Conservation (phyloP, 1,284 basidiomycete species). For the Chiua sp. region DNA sequence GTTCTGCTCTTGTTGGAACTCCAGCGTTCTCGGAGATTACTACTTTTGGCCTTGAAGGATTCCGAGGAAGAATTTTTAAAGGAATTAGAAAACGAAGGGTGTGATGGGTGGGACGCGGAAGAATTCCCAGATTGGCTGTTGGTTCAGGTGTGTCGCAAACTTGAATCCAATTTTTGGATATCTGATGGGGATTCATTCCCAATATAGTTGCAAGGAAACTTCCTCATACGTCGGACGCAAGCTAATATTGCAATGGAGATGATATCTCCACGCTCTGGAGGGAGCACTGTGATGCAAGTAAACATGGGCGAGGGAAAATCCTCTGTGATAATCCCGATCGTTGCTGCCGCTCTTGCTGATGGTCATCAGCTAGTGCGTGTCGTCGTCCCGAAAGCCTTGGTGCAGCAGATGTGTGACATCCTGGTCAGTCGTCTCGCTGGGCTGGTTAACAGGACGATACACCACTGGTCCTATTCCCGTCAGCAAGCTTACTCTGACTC, state of each 20-base stretch:
- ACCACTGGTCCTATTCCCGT: slow-evolving; percentile 52
- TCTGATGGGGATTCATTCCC: too few relatives aligned
- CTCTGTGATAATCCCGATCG: slow-evolving; percentile 56
- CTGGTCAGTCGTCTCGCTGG: slow-evolving; percentile 48
- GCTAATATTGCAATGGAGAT: slow-evolving; percentile 47
- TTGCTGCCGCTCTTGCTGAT: slow-evolving; percentile 47
- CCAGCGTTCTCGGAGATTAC: slow-evolving; percentile 31
- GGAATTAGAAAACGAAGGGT: slow-evolving; percentile 21
- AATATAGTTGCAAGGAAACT: slow-evolving; percentile 46
- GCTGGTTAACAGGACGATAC: slow-evolving; percentile 50
- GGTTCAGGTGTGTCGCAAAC: slow-evolving; percentile 44
- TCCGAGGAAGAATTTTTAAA: neutral
- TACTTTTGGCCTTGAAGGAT: neutral
- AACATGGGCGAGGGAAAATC: slow-evolving; percentile 65
- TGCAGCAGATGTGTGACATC: slow-evolving; percentile 50
- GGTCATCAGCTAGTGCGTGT: slow-evolving; percentile 50
- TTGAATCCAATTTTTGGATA: too few relatives aligned
- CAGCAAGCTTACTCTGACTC: too few relatives aligned
- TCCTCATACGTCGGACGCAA: slow-evolving; percentile 47
- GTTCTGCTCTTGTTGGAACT: slow-evolving; percentile 34
- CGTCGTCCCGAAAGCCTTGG: slow-evolving; percentile 50
- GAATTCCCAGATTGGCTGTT: slow-evolving; percentile 47
- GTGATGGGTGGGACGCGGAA: slow-evolving; percentile 19
- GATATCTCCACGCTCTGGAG: slow-evolving; percentile 42
- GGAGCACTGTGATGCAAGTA: slow-evolving; percentile 49